Conservation (phyloP, 163 green algal species). For the Chlamydomonas reinhardtii region DNA sequence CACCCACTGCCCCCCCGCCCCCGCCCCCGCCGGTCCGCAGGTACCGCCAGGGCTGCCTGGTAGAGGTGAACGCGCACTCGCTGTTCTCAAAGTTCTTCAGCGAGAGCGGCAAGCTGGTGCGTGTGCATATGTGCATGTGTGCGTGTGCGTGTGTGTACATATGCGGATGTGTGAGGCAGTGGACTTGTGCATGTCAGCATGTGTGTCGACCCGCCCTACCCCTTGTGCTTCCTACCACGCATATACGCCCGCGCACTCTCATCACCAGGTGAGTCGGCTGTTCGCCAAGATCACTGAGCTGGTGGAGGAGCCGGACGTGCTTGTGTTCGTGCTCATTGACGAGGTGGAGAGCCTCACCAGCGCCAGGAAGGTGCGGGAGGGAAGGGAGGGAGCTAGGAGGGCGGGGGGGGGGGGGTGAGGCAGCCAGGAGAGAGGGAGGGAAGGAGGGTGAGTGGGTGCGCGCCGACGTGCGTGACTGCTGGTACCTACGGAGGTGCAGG, state of each 20-base stretch:
- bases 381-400: background rate
- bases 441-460: too few species aligned
- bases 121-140: background rate
- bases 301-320: conserved; percentile 83
- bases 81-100: conserved; percentile 97
- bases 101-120: conserved; percentile 71
- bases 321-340: conserved; percentile 98
- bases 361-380: conserved; percentile 62
- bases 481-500: too few species aligned
- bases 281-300: conserved; percentile 93
- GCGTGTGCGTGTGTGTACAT: background rate
- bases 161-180: too few species aligned
- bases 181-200: background rate
- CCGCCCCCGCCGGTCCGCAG: conserved; percentile 49
- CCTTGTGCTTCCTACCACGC: too few species aligned
- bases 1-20: background rate
- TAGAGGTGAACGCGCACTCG: conserved; percentile 97
- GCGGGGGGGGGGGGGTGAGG: too few species aligned
- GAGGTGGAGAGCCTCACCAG: conserved; percentile 87
- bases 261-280: conserved; percentile 77
- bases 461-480: too few species aligned
- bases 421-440: too few species aligned
- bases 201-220: background rate
- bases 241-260: too few species aligned
- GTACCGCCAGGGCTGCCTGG: conserved; percentile 79